Evolutionary conservation across 2,329 filamentous ascomycete genomes (phyloP).

Genomic region (Lomentospora prolificans): DNA sequence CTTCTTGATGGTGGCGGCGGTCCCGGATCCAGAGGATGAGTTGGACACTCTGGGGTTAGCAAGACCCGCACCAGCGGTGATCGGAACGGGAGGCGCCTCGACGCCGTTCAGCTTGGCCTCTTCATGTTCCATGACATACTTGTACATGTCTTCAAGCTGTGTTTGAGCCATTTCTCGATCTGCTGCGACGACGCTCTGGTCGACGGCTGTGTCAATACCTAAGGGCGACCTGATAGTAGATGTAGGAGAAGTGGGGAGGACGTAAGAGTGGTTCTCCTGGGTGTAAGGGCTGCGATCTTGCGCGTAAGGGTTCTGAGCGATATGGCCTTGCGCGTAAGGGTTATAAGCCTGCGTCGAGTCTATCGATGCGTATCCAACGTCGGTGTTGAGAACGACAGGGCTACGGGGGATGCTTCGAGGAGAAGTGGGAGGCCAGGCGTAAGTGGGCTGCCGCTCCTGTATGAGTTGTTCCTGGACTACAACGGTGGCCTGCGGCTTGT

Average conservation of each 20-base stretch:
- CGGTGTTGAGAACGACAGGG: slow-evolving; percentile 10
- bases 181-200: slow-evolving; percentile 63
- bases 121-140: slow-evolving; percentile 85
- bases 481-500: slow-evolving; percentile 4
- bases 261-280: slow-evolving; percentile 11
- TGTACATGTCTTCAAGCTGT: slow-evolving; percentile 85
- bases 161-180: slow-evolving; percentile 67
- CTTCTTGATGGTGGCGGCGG: slow-evolving; percentile 26
- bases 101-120: slow-evolving; percentile 51
- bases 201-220: slow-evolving; percentile 61
- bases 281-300: slow-evolving; percentile 16
- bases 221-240: slow-evolving; percentile 39
- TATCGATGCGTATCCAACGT: slow-evolving; percentile 10
- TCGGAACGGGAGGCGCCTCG: slow-evolving; percentile 10
- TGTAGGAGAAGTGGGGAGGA: slow-evolving; percentile 27
- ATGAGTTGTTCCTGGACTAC: slow-evolving; percentile 1
- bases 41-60: not conserved
- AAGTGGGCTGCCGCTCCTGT: too few relatives aligned
- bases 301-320: slow-evolving; percentile 10
- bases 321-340: too few relatives aligned
- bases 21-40: not conserved
- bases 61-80: not conserved
- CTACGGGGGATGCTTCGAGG: slow-evolving; percentile 16
- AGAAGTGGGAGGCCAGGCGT: slow-evolving; percentile 6
- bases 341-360: not conserved